Evolutionary conservation across 148 eudicot genomes (phyloP), one percentile per base, ranked within the genome.

Genomic region (Chenopodium suecicum): DNA sequence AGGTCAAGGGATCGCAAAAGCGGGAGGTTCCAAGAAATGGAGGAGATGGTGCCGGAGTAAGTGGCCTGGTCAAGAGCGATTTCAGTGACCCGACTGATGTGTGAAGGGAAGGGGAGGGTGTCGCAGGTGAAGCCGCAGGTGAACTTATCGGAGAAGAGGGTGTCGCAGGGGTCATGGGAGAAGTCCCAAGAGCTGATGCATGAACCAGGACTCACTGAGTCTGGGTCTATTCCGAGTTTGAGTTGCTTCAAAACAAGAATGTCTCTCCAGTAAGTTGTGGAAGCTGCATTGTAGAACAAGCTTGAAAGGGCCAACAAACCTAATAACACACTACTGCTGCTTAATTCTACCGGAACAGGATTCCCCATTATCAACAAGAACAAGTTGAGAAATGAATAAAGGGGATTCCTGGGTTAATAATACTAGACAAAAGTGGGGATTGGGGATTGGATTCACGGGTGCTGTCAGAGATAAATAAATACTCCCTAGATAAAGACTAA

Each of bases 111-210:
- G 75, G 70, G 22, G 84, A 25, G 25, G 25, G 25, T 25, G 25
- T 97, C n/a, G n/a, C n/a, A n/a, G n/a, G n/a, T n/a, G n/a, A n/a
- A n/a, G n/a, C n/a, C 98, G 70, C 99, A 95, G 7, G 94, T 92
- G 92, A 95, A 95, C 7, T 73, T 85, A 0, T 85, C 85, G 13
- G 83, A 64, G 78, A 82, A 88, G 80, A 92, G 91, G 62, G 54
- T 72, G 83, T 91, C 94, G 77, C 99, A 96, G 0, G 98, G 99
- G 86, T 96, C 99, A 77, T 77, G 10, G 37, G 89, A 20, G 89
- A 96, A 94, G 83, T 96, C 93, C 99, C 99, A 96, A 0, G 99
- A 85, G 60, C 73, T 23, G 25, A 96, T 4, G 68, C 99, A 96
- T 12, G 99, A 92, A 31, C 93, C 91, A 0, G 89, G 94, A 3